Evolutionary conservation across 306 rosid genomes (phyloP), one percentile per base, ranked within the genome.

Genomic region (Cicer bijugum): DNA sequence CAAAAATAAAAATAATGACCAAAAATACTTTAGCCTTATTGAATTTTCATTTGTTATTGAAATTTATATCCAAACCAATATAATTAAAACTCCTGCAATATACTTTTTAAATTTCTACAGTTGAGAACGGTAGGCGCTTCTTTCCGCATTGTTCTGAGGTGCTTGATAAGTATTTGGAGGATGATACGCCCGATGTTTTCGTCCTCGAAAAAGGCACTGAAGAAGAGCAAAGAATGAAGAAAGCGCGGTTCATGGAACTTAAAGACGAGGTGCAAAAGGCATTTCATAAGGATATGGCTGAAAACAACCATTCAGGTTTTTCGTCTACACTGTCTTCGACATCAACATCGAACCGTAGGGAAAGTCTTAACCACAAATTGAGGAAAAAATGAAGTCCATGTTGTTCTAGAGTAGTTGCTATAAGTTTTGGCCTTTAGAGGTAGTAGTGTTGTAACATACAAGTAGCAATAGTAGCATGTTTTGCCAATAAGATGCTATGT

Each of bases 121-220:
- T 95, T 78, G 89, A 87, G 75, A 86, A 75, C 48, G 99, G 99
- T 3, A 85, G 92, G 61, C 96, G 89, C 10, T 95, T 63, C 86
- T 95, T 95, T 78, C 97, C 99, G 17, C 86, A 86, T 82, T 95
- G 99, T 82, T 95, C 99, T 11, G 97, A 90, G 67, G 92, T 90
- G 82, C 87, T 95, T 16, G 97, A 95, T 61, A 88, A 80, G 71
- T 88, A 88, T 78, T 82, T 95, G 10, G 93, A 89, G 0, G 90
- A 90, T 1, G 92, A 90, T 23, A 86, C 88, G 88, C 88, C 88
- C 0, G 97, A 95, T 67, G 69, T 70, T 45, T 87, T 87, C 69
- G 83, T 83, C 83, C 88, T 95, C 2, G 93, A 91, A 6, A 87
- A 86, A 68, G 99, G 97, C 37, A 59, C 85, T 4, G 81, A 75